These are phyloP conservation scores for Xanthoconium purpureum DNA, from an alignment of 768 basidiomycete genomes.

Conservation along the genomic window DNA sequence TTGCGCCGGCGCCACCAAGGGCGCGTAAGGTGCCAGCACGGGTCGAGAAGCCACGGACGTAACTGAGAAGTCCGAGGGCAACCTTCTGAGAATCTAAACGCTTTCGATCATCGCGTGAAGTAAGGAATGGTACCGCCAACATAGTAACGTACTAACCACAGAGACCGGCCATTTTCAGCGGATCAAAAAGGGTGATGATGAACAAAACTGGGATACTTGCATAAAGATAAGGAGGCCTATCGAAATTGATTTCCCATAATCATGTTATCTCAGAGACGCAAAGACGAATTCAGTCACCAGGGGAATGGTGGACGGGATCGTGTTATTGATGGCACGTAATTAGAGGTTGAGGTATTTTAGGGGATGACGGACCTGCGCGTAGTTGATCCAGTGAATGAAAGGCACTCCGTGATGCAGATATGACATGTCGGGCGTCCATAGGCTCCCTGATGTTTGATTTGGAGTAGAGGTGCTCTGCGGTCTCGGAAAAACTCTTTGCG, in stretches of 20 bases:
- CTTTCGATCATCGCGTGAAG: slow-evolving; percentile 27
- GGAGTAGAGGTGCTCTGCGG: slow-evolving; percentile 24
- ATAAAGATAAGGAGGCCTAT: slow-evolving; percentile 21
- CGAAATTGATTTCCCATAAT: slow-evolving; percentile 16
- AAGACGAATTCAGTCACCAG: slow-evolving; percentile 1
- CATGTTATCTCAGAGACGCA: slow-evolving; percentile 4
- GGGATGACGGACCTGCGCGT: not conserved
- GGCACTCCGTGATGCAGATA: not conserved
- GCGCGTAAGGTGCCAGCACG: slow-evolving; percentile 18
- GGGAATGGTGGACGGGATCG: not conserved
- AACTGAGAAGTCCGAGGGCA: slow-evolving; percentile 34
- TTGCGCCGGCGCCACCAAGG: slow-evolving; percentile 30
- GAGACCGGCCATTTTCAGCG: slow-evolving; percentile 15
- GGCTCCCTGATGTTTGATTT: slow-evolving; percentile 6
- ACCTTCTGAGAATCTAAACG: slow-evolving; percentile 29
- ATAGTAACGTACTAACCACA: slow-evolving; percentile 20
- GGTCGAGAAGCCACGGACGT: slow-evolving; percentile 34
- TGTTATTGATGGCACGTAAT: not conserved
- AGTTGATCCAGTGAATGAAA: not conserved
- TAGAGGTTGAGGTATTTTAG: not conserved
- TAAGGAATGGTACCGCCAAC: slow-evolving; percentile 11
- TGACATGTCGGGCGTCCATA: slow-evolving; percentile 8
- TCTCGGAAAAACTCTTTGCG: slow-evolving; percentile 66
- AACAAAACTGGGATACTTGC: slow-evolving; percentile 10
- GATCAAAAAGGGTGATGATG: slow-evolving; percentile 17